These are phyloP conservation scores for Acephala macrosclerotiorum DNA, from an alignment of 2,329 filamentous ascomycete species.

Conservation along the genomic window DNA sequence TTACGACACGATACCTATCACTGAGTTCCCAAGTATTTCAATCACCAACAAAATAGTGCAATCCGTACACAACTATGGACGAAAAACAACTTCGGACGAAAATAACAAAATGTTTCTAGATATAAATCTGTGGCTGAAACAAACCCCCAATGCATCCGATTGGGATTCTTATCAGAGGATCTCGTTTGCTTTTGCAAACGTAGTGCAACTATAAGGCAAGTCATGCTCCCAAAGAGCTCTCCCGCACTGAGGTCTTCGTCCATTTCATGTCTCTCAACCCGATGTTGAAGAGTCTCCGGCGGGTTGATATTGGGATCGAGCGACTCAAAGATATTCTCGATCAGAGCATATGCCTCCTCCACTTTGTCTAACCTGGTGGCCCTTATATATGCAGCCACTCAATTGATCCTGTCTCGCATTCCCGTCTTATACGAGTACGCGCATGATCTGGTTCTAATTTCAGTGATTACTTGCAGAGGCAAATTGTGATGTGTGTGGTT, in stretches of 20 bases:
- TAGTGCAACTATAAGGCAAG: slow-evolving; percentile 17
- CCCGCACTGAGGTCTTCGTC: no score
- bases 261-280: not conserved
- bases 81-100: slow-evolving; percentile 14
- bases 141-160: not conserved
- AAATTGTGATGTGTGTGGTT: no score
- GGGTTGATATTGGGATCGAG: not conserved
- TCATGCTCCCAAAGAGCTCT: not conserved
- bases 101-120: slow-evolving; percentile 8
- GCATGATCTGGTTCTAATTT: not conserved
- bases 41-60: not conserved
- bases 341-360: not conserved
- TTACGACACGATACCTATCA: not conserved
- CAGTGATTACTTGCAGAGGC: not conserved
- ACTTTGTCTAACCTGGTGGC: not conserved
- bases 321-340: not conserved
- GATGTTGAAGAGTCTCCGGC: not conserved
- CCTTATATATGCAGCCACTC: slow-evolving; percentile 6
- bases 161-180: not conserved
- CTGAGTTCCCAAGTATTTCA: not conserved
- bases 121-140: slow-evolving; percentile 18
- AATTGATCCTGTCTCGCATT: not conserved
- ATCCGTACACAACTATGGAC: slow-evolving; percentile 8
- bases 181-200: slow-evolving; percentile 4
- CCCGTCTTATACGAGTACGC: not conserved